A percentile compares a stretch with the other conserved stretches of the same genome.
Evolutionary conservation across 148 eudicot genomes (phyloP).

Genomic region (Drosera capensis): DNA sequence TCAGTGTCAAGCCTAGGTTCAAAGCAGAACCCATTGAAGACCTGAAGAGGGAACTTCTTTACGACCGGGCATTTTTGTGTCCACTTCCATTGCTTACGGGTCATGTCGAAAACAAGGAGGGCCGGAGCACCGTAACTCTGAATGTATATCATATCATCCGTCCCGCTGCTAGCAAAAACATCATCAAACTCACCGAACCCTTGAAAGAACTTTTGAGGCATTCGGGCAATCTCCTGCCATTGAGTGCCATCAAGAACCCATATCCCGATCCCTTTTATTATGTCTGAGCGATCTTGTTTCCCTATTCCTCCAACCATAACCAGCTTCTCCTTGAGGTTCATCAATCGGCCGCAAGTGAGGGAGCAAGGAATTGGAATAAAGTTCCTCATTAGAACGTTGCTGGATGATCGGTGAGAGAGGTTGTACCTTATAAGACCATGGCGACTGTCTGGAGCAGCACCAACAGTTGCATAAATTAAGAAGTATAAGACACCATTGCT

Average conservation of each 20-base stretch:
- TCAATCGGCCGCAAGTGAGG: slow-evolving; percentile 54
- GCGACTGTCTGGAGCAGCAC: slow-evolving; percentile 23
- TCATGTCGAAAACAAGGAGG: slow-evolving; percentile 42
- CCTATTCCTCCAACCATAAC: slow-evolving; percentile 61
- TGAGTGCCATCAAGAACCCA: slow-evolving; percentile 40
- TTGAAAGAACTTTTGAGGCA: slow-evolving; percentile 51
- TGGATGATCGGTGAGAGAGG: slow-evolving; percentile 15
- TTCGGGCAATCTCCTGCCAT: slow-evolving; percentile 44
- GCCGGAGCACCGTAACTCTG: slow-evolving; percentile 54
- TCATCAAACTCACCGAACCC: slow-evolving; percentile 64
- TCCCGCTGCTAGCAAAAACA: slow-evolving; percentile 59
- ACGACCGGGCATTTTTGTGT: slow-evolving; percentile 51
- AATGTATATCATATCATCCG: slow-evolving; percentile 35
- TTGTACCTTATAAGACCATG: slow-evolving; percentile 40
- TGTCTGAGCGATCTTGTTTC: slow-evolving; percentile 38
- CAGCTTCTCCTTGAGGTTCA: slow-evolving; percentile 47
- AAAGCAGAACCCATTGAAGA: slow-evolving; percentile 55
- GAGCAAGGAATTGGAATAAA: slow-evolving; percentile 36
- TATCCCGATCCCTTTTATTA: slow-evolving; percentile 52
- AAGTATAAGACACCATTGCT: slow-evolving; percentile 46
- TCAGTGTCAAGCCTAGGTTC: slow-evolving; percentile 42
- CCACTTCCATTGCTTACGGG: slow-evolving; percentile 42
- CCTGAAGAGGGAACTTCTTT: slow-evolving; percentile 57
- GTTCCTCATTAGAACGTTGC: slow-evolving; percentile 18
- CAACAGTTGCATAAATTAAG: slow-evolving; percentile 36